A percentile compares a stretch with the other conserved stretches of the same genome.
phyloP scores from a whole-genome alignment of 306 rosid genomes.

The Quercus parvula region DNA sequence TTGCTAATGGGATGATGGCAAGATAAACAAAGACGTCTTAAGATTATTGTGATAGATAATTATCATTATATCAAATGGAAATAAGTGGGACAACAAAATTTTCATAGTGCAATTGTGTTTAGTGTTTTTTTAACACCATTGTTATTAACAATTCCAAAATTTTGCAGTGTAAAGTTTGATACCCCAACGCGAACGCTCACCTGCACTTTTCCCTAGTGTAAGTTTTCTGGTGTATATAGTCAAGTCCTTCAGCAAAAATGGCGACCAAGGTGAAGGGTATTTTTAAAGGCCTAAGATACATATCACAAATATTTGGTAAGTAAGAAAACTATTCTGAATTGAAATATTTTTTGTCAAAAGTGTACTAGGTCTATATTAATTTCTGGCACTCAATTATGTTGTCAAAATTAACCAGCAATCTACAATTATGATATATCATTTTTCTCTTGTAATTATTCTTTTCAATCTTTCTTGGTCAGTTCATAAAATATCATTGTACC shows the following conservation, averaged over 20 bases:
- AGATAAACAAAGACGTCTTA: too few species aligned
- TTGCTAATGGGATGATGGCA: too few species aligned
- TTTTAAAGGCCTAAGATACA: conserved; percentile 75
- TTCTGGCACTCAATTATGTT: neutral
- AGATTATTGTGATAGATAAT: too few species aligned
- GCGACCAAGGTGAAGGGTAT: conserved; percentile 67
- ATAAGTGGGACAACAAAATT: too few species aligned
- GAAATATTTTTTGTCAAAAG: neutral
- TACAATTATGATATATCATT: neutral
- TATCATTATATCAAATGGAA: too few species aligned
- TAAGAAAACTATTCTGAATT: neutral
- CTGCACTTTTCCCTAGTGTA: conserved; percentile 3
- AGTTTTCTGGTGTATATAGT: conserved; percentile 15
- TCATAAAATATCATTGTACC: neutral
- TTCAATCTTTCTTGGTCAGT: neutral
- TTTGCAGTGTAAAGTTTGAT: conserved; percentile 18
- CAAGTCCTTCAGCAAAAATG: conserved; percentile 26
- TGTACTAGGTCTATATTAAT: neutral
- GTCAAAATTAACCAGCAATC: neutral
- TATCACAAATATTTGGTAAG: conserved; percentile 88
- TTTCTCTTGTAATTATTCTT: neutral
- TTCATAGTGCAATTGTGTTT: too few species aligned
- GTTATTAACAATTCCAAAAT: neutral
- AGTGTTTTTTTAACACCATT: too few species aligned
- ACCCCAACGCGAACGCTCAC: neutral